Conservation (phyloP, 352 stramenopile genomes). For the Phytopythium ostracodes region DNA sequence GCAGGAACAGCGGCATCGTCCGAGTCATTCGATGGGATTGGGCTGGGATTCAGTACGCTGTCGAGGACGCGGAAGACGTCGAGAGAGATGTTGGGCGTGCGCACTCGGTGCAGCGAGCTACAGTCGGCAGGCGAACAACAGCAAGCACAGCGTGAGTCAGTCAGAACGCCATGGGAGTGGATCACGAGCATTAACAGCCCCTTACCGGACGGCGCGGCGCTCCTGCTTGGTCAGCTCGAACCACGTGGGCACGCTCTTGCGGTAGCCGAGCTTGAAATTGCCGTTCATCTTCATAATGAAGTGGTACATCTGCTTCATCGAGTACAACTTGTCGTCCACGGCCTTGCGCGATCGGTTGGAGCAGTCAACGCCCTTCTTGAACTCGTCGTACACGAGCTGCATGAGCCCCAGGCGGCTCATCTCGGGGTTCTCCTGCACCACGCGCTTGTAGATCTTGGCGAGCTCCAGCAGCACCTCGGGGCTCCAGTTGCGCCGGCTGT, state of each 20-base stretch:
- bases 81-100: conserved; percentile 52
- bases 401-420: conserved; percentile 34
- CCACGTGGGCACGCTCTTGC: conserved; percentile 34
- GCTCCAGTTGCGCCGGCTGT: conserved; percentile 53
- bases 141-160: neutral
- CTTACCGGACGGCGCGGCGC: conserved; percentile 40
- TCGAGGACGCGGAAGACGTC: conserved; percentile 52
- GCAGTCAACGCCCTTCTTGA: conserved; percentile 37
- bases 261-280: conserved; percentile 28
- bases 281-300: conserved; percentile 62
- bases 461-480: conserved; percentile 48
- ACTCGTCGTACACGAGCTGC: conserved; percentile 50
- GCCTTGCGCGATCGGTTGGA: conserved; percentile 47
- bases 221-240: conserved; percentile 59
- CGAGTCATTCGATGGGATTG: conserved; percentile 10
- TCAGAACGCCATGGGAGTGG: neutral
- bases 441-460: conserved; percentile 47
- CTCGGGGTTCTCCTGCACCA: conserved; percentile 30
- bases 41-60: conserved; percentile 38
- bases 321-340: conserved; percentile 66
- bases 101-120: conserved; percentile 43
- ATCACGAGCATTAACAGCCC: neutral
- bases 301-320: conserved; percentile 70
- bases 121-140: neutral
- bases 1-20: neutral